These are phyloP conservation scores for Sphaerulina vaccinii DNA, from an alignment of 2,329 filamentous ascomycete species.

Conservation along the genomic window DNA sequence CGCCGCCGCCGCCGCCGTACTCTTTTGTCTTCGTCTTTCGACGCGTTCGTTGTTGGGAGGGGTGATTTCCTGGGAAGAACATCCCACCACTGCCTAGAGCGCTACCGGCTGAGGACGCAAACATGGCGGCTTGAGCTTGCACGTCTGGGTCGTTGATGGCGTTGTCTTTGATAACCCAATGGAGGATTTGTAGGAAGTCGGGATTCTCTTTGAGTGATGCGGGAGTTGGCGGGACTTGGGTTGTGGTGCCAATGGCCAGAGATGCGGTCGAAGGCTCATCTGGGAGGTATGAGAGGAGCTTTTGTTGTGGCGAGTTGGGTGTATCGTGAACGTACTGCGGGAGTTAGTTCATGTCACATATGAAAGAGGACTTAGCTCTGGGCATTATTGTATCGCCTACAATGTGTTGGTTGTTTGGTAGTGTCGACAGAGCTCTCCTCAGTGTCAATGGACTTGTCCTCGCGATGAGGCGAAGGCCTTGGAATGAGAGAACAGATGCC, in stretches of 20 bases:
- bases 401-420: slow-evolving; percentile 45
- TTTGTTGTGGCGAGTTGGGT: slow-evolving; percentile 37
- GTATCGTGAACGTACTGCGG: slow-evolving; percentile 50
- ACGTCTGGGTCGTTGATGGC: slow-evolving; percentile 57
- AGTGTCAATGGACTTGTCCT: slow-evolving; percentile 26
- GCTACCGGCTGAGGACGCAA: slow-evolving; percentile 58
- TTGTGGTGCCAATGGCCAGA: slow-evolving; percentile 56
- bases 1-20: slow-evolving; percentile 41
- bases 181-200: slow-evolving; percentile 56
- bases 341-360: background rate
- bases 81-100: slow-evolving; percentile 53
- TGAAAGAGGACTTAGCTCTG: too few relatives aligned
- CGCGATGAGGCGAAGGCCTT: slow-evolving; percentile 11
- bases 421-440: slow-evolving; percentile 39
- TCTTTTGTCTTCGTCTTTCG: slow-evolving; percentile 25
- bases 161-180: slow-evolving; percentile 55
- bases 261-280: slow-evolving; percentile 53
- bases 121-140: slow-evolving; percentile 58
- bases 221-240: slow-evolving; percentile 56
- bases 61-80: slow-evolving; percentile 41
- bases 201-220: slow-evolving; percentile 57
- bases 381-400: slow-evolving; percentile 34
- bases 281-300: slow-evolving; percentile 58
- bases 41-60: slow-evolving; percentile 31
- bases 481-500: background rate